A percentile compares a stretch with the other conserved stretches of the same genome.
phyloP scores from a whole-genome alignment of 768 basidiomycete genomes.

The Cubamyces lactineus region DNA sequence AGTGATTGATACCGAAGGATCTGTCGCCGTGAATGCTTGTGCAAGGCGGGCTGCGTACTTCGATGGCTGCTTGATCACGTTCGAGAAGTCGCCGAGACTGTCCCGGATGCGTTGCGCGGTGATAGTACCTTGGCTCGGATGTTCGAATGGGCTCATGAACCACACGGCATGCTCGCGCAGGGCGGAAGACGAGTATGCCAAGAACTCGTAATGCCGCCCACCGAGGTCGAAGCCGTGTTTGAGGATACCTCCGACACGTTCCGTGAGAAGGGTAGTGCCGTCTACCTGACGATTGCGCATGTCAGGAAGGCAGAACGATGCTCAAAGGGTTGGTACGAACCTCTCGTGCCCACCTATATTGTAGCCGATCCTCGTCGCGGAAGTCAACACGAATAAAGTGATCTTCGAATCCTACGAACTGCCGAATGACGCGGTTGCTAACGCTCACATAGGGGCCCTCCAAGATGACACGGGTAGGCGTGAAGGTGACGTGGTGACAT shows the following conservation, averaged over 20 bases:
- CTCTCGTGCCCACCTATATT: constrained; percentile 70
- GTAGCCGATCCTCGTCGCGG: constrained; percentile 79
- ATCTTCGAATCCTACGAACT: constrained; percentile 60
- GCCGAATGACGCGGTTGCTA: constrained; percentile 80
- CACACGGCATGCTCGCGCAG: constrained; percentile 82
- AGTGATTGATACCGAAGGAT: constrained; percentile 64
- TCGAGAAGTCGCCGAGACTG: constrained; percentile 69
- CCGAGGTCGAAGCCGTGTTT: constrained; percentile 69
- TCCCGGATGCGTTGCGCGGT: constrained; percentile 61
- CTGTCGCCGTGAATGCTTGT: constrained; percentile 84
- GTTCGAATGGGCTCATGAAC: constrained; percentile 70
- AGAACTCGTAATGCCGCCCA: constrained; percentile 74
- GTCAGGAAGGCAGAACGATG: not conserved
- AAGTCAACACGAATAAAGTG: constrained; percentile 85
- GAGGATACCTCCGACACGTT: constrained; percentile 33
- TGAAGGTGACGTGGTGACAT: constrained; percentile 69
- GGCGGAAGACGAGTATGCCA: constrained; percentile 82
- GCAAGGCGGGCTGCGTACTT: constrained; percentile 83
- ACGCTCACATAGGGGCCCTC: constrained; percentile 79
- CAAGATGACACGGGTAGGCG: constrained; percentile 47
- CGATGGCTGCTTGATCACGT: constrained; percentile 53
- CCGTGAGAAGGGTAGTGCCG: constrained; percentile 30
- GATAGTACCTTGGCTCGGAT: constrained; percentile 47
- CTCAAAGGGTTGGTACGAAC: constrained; percentile 34
- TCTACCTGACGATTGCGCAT: constrained; percentile 25